phyloP scores from a whole-genome alignment of 192 early-diverging fungal genomes.

The Gigaspora rosea region DNA sequence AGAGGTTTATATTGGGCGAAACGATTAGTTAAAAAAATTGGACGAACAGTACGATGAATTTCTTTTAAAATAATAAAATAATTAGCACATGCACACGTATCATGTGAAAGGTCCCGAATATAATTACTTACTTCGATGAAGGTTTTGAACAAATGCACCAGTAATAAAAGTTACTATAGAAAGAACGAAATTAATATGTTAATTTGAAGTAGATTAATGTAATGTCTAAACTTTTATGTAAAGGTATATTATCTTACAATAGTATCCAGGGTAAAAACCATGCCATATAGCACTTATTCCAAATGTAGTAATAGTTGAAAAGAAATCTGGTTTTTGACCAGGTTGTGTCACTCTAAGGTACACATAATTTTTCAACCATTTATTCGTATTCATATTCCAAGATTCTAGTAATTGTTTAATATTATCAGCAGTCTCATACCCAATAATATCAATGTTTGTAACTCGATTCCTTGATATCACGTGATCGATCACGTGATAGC shows the following conservation, averaged over 20 bases:
- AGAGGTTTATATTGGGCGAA: slow-evolving; percentile 45
- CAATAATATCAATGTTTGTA: slow-evolving; percentile 74
- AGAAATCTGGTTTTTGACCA: slow-evolving; percentile 54
- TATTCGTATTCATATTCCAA: slow-evolving; percentile 92
- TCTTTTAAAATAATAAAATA: slow-evolving; percentile 29
- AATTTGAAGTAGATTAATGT: slow-evolving; percentile 29
- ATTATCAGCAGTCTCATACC: slow-evolving; percentile 77
- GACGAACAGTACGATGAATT: slow-evolving; percentile 64
- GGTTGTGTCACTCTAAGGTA: slow-evolving; percentile 66
- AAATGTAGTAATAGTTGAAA: slow-evolving; percentile 78
- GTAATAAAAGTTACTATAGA: slow-evolving; percentile 61
- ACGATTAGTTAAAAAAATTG: slow-evolving; percentile 51
- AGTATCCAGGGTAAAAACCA: slow-evolving; percentile 90
- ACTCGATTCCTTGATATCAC: slow-evolving; percentile 44
- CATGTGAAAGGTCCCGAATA: background rate
- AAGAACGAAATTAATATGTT: slow-evolving; percentile 13
- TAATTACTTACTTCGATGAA: slow-evolving; percentile 43
- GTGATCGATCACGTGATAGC: background rate
- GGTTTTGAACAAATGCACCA: slow-evolving; percentile 59
- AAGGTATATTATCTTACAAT: slow-evolving; percentile 50
- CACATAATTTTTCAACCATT: slow-evolving; percentile 86
- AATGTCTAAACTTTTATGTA: slow-evolving; percentile 29
- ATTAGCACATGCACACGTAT: background rate
- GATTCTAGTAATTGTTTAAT: slow-evolving; percentile 71
- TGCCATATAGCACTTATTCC: slow-evolving; percentile 92